Conservation (phyloP, 805 yeast genomes). For the Suhomyces sp. region DNA sequence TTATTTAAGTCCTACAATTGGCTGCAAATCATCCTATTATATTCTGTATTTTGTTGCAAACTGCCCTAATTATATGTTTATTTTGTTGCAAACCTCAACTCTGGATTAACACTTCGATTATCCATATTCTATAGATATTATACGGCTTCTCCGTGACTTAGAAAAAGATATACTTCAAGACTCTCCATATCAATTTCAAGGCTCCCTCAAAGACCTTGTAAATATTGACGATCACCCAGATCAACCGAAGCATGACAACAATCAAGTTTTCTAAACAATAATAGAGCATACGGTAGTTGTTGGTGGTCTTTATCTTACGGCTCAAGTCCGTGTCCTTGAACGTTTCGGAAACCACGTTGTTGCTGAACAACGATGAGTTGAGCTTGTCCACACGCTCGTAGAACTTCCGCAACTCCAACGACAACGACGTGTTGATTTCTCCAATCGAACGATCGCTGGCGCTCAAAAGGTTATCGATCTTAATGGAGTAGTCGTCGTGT, state of each 20-base stretch:
- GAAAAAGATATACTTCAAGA: conserved; percentile 6
- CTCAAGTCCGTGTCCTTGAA: conserved; percentile 15
- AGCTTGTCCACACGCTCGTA: conserved; percentile 48
- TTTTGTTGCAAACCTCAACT: too few species aligned
- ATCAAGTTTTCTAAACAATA: conserved; percentile 49
- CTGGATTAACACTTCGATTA: too few species aligned
- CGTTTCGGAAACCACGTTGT: conserved; percentile 17
- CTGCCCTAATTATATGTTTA: too few species aligned
- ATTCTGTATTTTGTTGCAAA: too few species aligned
- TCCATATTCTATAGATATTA: too few species aligned
- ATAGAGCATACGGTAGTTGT: conserved; percentile 40
- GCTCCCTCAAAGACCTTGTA: conserved; percentile 33
- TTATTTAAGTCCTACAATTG: too few species aligned
- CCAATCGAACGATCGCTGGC: conserved; percentile 67
- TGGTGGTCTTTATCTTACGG: conserved; percentile 20
- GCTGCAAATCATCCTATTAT: too few species aligned
- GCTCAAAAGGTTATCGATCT: conserved; percentile 59
- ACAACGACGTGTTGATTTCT: conserved; percentile 68
- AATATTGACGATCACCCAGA: conserved; percentile 56
- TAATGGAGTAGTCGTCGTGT: conserved; percentile 46
- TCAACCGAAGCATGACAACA: conserved; percentile 47
- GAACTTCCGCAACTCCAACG: conserved; percentile 56
- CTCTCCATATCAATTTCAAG: conserved; percentile 13
- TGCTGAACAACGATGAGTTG: conserved; percentile 31
- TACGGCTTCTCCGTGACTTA: not conserved